These are phyloP conservation scores for Leishmania aethiopica DNA, from an alignment of 208 protist genomes.

Conservation along the genomic window DNA sequence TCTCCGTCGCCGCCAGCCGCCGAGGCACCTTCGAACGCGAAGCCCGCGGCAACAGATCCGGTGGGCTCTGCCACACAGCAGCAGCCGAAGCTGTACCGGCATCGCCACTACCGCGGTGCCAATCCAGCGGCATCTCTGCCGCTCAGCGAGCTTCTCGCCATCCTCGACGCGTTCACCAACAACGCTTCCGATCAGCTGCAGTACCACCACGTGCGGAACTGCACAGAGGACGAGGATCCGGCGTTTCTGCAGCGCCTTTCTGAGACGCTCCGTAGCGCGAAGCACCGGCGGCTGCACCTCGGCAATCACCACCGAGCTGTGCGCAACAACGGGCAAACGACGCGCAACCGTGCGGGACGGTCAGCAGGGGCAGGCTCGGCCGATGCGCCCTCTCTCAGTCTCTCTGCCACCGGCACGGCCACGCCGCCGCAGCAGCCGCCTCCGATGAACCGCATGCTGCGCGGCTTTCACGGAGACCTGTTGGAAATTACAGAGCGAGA, in stretches of 20 bases:
- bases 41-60: background rate
- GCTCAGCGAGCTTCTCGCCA: conserved; percentile 59
- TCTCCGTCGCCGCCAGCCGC: background rate
- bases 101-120: conserved; percentile 21
- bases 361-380: background rate
- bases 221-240: conserved; percentile 48
- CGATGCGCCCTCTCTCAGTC: conserved; percentile 8
- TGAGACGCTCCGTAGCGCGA: conserved; percentile 69
- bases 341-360: conserved; percentile 39
- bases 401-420: conserved; percentile 4
- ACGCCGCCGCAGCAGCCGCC: conserved; percentile 25
- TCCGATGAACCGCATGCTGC: conserved; percentile 58
- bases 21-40: background rate
- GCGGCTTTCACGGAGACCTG: conserved; percentile 58
- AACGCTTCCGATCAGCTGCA: conserved; percentile 44
- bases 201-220: conserved; percentile 41
- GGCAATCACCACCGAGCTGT: conserved; percentile 64
- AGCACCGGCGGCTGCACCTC: conserved; percentile 63
- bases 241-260: conserved; percentile 49
- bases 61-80: background rate
- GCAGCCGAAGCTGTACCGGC: background rate
- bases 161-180: conserved; percentile 71
- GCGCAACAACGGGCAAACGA: conserved; percentile 67
- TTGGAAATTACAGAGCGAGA: conserved; percentile 72
- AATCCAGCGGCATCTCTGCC: conserved; percentile 15